Evolutionary conservation across 2,329 filamentous ascomycete genomes (phyloP).

Genomic region (Colletotrichum sojae): DNA sequence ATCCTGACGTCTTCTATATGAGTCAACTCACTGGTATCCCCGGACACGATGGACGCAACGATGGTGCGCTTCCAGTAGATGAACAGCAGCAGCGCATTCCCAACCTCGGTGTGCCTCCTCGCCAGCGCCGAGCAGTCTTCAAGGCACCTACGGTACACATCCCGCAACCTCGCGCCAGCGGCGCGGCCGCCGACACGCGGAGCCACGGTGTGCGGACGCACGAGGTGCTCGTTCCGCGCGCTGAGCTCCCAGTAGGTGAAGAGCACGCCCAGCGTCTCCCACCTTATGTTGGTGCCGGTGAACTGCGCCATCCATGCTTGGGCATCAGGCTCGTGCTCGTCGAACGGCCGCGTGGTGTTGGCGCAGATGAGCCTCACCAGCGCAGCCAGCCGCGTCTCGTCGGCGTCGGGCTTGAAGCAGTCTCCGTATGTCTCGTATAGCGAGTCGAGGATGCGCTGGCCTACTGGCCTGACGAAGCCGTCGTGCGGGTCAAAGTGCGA

Average conservation of each 20-base stretch:
- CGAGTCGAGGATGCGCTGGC: constrained; percentile 29
- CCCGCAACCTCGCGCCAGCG: constrained; percentile 34
- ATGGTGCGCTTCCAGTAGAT: constrained; percentile 52
- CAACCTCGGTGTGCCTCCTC: constrained; percentile 41
- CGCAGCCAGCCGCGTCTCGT: constrained; percentile 26
- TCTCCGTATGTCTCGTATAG: constrained; percentile 42
- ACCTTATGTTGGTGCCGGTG: constrained; percentile 7
- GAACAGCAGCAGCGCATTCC: constrained; percentile 57
- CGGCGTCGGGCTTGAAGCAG: constrained; percentile 41
- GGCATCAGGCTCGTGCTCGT: constrained; percentile 30
- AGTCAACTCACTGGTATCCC: constrained; percentile 55
- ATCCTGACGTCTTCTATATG: neutral
- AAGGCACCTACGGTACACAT: constrained; percentile 48
- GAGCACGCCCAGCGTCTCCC: constrained; percentile 39
- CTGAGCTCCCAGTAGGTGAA: constrained; percentile 42
- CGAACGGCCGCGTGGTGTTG: constrained; percentile 38
- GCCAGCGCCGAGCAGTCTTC: constrained; percentile 53
- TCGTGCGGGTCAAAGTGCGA: constrained; percentile 41
- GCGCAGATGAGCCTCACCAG: constrained; percentile 45
- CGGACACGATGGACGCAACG: constrained; percentile 54
- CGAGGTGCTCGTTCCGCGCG: constrained; percentile 5
- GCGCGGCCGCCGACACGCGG: constrained; percentile 27
- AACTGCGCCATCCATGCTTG: constrained; percentile 37
- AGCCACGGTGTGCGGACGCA: constrained; percentile 35
- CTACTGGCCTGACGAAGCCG: constrained; percentile 41